Evolutionary conservation across 495 filamentous ascomycete genomes (phyloP).

Genomic region (Sordaria brevicollis): DNA sequence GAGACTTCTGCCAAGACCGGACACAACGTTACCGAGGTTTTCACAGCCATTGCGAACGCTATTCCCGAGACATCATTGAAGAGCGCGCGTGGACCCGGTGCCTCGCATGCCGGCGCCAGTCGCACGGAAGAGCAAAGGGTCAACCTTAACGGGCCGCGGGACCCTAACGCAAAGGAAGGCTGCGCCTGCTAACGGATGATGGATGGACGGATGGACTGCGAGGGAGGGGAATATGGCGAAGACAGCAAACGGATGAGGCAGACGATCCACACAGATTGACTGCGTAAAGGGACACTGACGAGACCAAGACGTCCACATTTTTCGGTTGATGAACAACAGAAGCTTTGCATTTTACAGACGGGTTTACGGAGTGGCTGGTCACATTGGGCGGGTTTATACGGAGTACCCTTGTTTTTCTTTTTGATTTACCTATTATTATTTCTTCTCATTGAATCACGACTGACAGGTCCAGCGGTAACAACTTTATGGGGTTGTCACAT

Average conservation of each 20-base stretch:
- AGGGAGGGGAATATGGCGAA: neutral
- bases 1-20: conserved; percentile 98
- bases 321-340: neutral
- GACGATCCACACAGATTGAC: neutral
- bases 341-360: neutral
- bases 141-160: conserved; percentile 52
- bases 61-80: conserved; percentile 95
- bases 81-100: conserved; percentile 59
- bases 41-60: conserved; percentile 95
- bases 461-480: neutral
- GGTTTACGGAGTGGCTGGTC: conserved; percentile 1
- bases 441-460: neutral
- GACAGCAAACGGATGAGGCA: neutral
- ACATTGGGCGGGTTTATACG: conserved; percentile 5
- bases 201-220: neutral
- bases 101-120: conserved; percentile 41
- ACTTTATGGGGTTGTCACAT: neutral
- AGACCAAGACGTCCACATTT: neutral
- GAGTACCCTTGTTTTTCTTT: conserved; percentile 7
- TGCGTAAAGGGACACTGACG: neutral
- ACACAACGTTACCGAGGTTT: conserved; percentile 85
- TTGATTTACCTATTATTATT: neutral
- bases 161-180: conserved; percentile 68
- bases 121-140: conserved; percentile 58
- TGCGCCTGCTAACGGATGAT: conserved; percentile 64